Evolutionary conservation across 768 basidiomycete species (phyloP).

Genomic region (Cystofilobasidium ferigula): DNA sequence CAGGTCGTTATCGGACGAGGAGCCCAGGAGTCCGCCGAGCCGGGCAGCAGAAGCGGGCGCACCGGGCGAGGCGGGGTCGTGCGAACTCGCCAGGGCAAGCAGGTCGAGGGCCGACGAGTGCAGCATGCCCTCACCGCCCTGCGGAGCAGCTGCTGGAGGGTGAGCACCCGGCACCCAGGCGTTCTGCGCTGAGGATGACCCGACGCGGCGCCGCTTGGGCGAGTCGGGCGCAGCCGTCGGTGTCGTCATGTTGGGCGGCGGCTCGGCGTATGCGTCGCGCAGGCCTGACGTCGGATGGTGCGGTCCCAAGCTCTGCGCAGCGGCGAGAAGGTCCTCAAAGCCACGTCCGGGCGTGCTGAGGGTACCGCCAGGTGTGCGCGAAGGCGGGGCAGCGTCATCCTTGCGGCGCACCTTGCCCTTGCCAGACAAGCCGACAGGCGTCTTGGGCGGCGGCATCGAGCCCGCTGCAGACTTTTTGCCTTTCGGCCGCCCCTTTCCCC

Average conservation of each 20-base stretch:
- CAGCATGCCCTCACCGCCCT: background rate
- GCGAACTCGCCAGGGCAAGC: constrained; percentile 17
- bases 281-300: background rate
- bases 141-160: background rate
- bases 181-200: background rate
- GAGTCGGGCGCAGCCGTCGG: background rate
- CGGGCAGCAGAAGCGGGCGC: constrained; percentile 1
- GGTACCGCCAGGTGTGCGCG: background rate
- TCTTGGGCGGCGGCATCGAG: background rate
- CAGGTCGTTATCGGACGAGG: background rate
- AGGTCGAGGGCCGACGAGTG: constrained; percentile 24
- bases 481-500: background rate
- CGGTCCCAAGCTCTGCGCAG: constrained; percentile 11
- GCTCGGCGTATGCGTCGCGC: constrained; percentile 1
- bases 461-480: background rate
- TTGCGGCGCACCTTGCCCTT: constrained; percentile 7
- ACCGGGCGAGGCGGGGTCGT: background rate
- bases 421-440: background rate
- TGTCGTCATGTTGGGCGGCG: background rate
- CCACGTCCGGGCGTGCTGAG: constrained; percentile 13
- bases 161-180: constrained; percentile 6
- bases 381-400: background rate
- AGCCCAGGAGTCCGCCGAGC: constrained; percentile 18
- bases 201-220: constrained; percentile 1
- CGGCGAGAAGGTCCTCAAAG: constrained; percentile 22